A percentile compares a stretch with the other conserved stretches of the same genome.
Evolutionary conservation across 768 basidiomycete species (phyloP).

Genomic region (Naematelia encephala): DNA sequence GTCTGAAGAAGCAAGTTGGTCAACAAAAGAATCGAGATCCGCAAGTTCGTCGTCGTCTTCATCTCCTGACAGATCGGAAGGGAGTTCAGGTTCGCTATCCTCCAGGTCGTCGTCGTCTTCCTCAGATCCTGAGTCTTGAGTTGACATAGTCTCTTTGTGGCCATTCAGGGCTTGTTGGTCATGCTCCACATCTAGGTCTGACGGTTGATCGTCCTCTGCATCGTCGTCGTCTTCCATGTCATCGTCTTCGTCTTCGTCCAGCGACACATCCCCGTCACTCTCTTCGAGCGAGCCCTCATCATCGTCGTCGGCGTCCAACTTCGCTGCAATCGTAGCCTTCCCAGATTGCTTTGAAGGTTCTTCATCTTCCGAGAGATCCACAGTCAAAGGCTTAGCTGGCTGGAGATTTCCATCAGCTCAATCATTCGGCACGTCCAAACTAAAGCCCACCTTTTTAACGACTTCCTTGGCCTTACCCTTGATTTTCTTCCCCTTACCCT

Average conservation of each 20-base stretch:
- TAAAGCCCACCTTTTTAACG: conserved; percentile 37
- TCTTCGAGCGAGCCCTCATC: conserved; percentile 21
- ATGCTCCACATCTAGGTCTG: conserved; percentile 10
- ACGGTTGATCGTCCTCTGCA: conserved; percentile 15
- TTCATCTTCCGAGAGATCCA: conserved; percentile 55
- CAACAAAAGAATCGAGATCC: conserved; percentile 69
- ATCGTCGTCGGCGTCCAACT: conserved; percentile 36
- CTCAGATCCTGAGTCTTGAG: conserved; percentile 44
- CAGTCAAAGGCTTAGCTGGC: conserved; percentile 39
- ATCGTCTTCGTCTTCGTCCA: conserved; percentile 24
- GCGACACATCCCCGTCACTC: conserved; percentile 13
- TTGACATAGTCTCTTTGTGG: conserved; percentile 46
- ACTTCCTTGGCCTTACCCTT: conserved; percentile 40
- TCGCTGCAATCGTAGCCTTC: conserved; percentile 51
- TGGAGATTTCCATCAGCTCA: conserved; percentile 12
- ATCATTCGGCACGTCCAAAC: conserved; percentile 1
- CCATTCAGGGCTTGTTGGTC: conserved; percentile 15
- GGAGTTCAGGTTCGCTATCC: conserved; percentile 36
- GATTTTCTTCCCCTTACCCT: conserved; percentile 24
- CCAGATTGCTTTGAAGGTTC: conserved; percentile 34
- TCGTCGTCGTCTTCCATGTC: conserved; percentile 31
- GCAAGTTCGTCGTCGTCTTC: conserved; percentile 56
- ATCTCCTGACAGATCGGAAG: conserved; percentile 37
- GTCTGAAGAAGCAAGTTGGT: conserved; percentile 60
- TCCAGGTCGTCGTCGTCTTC: conserved; percentile 58